Evolutionary conservation across 176 grass and related monocot genomes (phyloP).

Genomic region (Cenchrus purpureus): DNA sequence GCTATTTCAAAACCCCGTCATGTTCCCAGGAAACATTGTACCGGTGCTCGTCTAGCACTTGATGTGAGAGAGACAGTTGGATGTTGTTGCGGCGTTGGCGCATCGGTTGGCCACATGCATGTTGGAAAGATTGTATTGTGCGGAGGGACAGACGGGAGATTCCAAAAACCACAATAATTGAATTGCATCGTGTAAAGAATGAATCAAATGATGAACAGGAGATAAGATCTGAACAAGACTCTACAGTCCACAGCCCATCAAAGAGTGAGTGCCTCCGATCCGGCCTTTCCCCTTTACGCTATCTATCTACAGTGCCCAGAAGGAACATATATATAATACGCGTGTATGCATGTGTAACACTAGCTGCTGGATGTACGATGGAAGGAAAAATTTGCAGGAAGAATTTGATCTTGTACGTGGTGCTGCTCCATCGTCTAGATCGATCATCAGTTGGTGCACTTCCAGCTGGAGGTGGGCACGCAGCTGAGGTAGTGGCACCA

Average conservation of each 20-base stretch:
- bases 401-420: background rate
- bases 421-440: no score
- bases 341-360: background rate
- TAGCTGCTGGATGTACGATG: background rate
- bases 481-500: conserved; percentile 99
- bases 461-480: conserved; percentile 79
- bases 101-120: no score
- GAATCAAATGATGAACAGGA: conserved; percentile 45
- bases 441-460: conserved; percentile 48
- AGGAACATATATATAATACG: background rate
- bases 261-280: background rate
- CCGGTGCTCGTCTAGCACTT: background rate
- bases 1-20: background rate
- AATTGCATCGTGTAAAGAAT: conserved; percentile 40
- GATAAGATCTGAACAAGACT: conserved; percentile 6
- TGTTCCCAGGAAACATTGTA: background rate
- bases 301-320: conserved; percentile 49
- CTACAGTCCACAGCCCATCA: conserved; percentile 9
- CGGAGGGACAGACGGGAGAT: background rate
- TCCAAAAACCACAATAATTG: conserved; percentile 50
- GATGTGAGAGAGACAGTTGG: background rate
- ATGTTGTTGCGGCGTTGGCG: background rate
- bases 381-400: background rate
- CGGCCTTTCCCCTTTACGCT: conserved; percentile 2
- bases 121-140: no score